Evolutionary conservation across 202 grass and related monocot species (phyloP).

Genomic region (Setaria italica): DNA sequence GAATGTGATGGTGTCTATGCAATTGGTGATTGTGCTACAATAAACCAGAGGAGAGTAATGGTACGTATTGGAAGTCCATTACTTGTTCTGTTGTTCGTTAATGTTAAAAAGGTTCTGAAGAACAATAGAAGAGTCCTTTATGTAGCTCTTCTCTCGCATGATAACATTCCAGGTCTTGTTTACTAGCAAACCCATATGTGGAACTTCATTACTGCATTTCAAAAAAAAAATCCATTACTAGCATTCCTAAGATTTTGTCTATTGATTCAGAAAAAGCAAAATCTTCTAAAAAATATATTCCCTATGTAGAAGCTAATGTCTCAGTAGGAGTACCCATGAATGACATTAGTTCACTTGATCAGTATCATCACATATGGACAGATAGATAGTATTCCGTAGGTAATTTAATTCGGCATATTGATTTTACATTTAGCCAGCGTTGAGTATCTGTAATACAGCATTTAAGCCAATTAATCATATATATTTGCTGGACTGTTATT

Average conservation of each 20-base stretch:
- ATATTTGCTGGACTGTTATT: slow-evolving; percentile 11
- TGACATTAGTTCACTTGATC: slow-evolving; percentile 20
- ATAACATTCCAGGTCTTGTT: not conserved
- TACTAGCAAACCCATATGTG: slow-evolving; percentile 1
- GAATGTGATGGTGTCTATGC: slow-evolving; percentile 87
- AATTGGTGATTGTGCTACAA: slow-evolving; percentile 94
- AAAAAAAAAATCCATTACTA: not conserved
- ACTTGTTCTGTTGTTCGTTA: not conserved
- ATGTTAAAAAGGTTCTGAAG: not conserved
- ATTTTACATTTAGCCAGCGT: not conserved
- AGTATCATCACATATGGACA: not conserved
- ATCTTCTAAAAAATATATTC: not conserved
- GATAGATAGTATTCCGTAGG: not conserved
- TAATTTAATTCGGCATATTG: slow-evolving; percentile 18
- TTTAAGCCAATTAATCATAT: not conserved
- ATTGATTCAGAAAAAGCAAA: slow-evolving; percentile 10
- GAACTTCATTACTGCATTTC: not conserved
- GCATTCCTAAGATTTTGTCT: not conserved
- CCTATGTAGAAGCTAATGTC: not conserved
- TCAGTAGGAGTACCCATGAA: slow-evolving; percentile 15
- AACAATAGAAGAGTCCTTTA: not conserved
- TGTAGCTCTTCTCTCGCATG: not conserved
- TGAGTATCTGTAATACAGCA: slow-evolving; percentile 4
- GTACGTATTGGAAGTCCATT: slow-evolving; percentile 44
- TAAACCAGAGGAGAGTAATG: slow-evolving; percentile 96